These are phyloP conservation scores for Rhodotorula glutinis DNA, from an alignment of 1,284 basidiomycete species.

Conservation along the genomic window DNA sequence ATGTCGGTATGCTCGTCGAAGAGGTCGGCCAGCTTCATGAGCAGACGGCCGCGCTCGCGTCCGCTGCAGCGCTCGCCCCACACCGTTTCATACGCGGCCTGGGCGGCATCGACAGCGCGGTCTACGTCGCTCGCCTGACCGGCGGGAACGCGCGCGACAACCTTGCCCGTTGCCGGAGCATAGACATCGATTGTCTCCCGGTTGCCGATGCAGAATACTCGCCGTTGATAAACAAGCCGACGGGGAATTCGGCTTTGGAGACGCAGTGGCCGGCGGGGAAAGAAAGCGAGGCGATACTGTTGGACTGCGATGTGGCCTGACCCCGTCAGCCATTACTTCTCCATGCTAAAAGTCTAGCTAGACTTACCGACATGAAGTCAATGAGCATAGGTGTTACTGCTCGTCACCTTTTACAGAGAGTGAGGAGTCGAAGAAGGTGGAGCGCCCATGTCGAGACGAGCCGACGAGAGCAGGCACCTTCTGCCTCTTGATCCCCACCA, in stretches of 20 bases:
- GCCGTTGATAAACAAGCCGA: constrained; percentile 80
- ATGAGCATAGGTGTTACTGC: too few species aligned
- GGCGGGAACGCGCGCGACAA: constrained; percentile 65
- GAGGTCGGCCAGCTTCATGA: constrained; percentile 71
- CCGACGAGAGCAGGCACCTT: too few species aligned
- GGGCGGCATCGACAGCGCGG: constrained; percentile 62
- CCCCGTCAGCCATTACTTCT: too few species aligned
- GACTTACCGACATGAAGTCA: too few species aligned
- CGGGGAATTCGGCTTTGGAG: constrained; percentile 44
- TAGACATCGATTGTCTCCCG: constrained; percentile 68
- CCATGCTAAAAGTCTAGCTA: too few species aligned
- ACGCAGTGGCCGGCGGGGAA: constrained; percentile 44
- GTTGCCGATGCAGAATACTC: constrained; percentile 68
- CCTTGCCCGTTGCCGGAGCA: constrained; percentile 76
- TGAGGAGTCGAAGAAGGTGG: too few species aligned
- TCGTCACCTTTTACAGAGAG: too few species aligned
- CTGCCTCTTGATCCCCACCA: too few species aligned
- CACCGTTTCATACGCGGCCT: constrained; percentile 66
- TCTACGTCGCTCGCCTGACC: constrained; percentile 51
- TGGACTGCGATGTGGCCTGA: too few species aligned
- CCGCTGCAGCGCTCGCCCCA: constrained; percentile 77
- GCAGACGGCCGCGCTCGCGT: constrained; percentile 56
- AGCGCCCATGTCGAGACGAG: too few species aligned
- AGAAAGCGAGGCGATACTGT: constrained; percentile 43
- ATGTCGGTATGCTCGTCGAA: constrained; percentile 70